Evolutionary conservation across 805 yeast genomes (phyloP).

Genomic region (Debaryomyces tyrocola): DNA sequence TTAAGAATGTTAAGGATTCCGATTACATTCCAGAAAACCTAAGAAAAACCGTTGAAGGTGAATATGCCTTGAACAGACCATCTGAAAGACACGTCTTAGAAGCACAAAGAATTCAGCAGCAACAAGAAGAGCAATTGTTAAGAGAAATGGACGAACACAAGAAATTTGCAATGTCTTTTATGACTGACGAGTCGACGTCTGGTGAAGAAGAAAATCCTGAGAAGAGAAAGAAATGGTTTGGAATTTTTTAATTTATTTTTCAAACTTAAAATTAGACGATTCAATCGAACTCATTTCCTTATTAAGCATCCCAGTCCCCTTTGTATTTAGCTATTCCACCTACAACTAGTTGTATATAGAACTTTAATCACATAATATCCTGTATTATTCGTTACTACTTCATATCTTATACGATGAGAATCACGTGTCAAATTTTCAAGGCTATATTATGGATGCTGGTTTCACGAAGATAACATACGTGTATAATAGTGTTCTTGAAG

Average conservation of each 20-base stretch:
- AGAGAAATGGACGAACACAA: conserved; percentile 30
- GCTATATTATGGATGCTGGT: no score
- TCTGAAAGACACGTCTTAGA: conserved; percentile 69
- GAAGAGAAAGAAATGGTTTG: conserved; percentile 25
- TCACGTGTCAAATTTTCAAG: no score
- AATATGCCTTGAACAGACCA: conserved; percentile 62
- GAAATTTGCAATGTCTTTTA: conserved; percentile 19
- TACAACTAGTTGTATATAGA: not conserved
- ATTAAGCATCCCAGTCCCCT: not conserved
- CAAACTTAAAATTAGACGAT: not conserved
- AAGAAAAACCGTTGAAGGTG: conserved; percentile 45
- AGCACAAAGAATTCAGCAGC: conserved; percentile 70
- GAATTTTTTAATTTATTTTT: conserved; percentile 11
- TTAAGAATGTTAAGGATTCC: conserved; percentile 44
- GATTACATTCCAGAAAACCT: conserved; percentile 43
- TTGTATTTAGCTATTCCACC: not conserved
- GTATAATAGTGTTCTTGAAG: no score
- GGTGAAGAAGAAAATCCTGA: conserved; percentile 1
- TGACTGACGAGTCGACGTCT: conserved; percentile 7
- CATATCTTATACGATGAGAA: no score
- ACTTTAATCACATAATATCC: not conserved
- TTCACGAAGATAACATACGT: no score
- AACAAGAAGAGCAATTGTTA: conserved; percentile 55
- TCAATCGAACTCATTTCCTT: not conserved
- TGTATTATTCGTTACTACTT: not conserved